Evolutionary conservation across 2,329 filamentous ascomycete genomes (phyloP).

Genomic region (Coniosporium uncinatum): DNA sequence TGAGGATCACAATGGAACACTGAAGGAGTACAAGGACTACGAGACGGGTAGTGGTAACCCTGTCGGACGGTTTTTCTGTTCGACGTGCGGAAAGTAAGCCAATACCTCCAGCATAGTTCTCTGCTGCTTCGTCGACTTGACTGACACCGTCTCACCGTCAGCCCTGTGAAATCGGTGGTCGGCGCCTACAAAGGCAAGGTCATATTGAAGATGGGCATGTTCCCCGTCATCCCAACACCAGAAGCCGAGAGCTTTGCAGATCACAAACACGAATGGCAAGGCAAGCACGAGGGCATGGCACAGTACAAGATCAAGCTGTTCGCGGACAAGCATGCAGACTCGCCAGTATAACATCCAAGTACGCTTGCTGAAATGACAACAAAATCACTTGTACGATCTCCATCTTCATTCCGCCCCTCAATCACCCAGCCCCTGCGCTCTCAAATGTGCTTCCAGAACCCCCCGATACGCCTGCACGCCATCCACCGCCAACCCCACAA

Average conservation of each 20-base stretch:
- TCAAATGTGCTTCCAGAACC: conserved; percentile 1
- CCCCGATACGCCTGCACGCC: conserved; percentile 1
- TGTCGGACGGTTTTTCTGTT: conserved; percentile 38
- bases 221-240: conserved; percentile 38
- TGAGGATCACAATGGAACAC: conserved; percentile 33
- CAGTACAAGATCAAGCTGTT: conserved; percentile 26
- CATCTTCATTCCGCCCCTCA: too few relatives aligned
- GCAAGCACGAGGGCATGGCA: conserved; percentile 24
- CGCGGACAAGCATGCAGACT: too few relatives aligned
- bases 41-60: conserved; percentile 39
- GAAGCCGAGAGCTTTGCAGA: conserved; percentile 37
- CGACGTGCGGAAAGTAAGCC: conserved; percentile 33
- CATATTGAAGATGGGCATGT: conserved; percentile 45
- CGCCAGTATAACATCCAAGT: too few relatives aligned
- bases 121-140: neutral
- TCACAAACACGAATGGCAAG: conserved; percentile 38
- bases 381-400: too few relatives aligned
- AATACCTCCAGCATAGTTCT: too few relatives aligned
- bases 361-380: too few relatives aligned
- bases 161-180: conserved; percentile 39
- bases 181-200: conserved; percentile 28
- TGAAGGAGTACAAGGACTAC: conserved; percentile 38
- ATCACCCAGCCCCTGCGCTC: neutral
- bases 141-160: conserved; percentile 11
- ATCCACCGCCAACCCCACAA: conserved; percentile 1